Conservation (phyloP, 371 early-diverging fungal species). For the Apophysomyces variabilis region DNA sequence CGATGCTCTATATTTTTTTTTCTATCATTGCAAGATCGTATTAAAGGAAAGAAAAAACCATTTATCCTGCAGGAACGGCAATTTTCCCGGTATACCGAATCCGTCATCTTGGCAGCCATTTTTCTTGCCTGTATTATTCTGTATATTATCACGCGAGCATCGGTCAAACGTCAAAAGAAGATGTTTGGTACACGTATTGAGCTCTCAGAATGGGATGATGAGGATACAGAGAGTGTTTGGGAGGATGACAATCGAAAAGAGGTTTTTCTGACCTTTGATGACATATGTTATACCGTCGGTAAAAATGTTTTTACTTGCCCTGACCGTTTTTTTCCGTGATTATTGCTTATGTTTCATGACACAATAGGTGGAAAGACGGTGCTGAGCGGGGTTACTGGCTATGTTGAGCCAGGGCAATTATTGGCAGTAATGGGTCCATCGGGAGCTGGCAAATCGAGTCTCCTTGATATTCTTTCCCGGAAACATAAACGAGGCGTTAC, state of each 20-base stretch:
- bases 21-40: too few relatives aligned
- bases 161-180: conserved; percentile 40
- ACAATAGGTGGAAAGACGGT: conserved; percentile 35
- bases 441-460: conserved; percentile 37
- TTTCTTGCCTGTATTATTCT: conserved; percentile 32
- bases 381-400: conserved; percentile 52
- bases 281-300: conserved; percentile 40
- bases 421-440: conserved; percentile 75
- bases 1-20: background rate
- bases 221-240: conserved; percentile 15
- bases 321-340: background rate
- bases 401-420: conserved; percentile 65
- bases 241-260: conserved; percentile 18
- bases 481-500: conserved; percentile 82
- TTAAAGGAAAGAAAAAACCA: too few relatives aligned
- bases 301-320: background rate
- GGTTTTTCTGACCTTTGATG: conserved; percentile 39
- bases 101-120: conserved; percentile 38
- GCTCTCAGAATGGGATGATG: conserved; percentile 27
- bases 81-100: conserved; percentile 46
- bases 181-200: conserved; percentile 44
- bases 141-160: conserved; percentile 30
- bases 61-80: conserved; percentile 26
- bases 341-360: background rate
- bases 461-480: conserved; percentile 87